phyloP scores from a whole-genome alignment of 2,329 filamentous ascomycete genomes.

The Ascochyta rabiei region DNA sequence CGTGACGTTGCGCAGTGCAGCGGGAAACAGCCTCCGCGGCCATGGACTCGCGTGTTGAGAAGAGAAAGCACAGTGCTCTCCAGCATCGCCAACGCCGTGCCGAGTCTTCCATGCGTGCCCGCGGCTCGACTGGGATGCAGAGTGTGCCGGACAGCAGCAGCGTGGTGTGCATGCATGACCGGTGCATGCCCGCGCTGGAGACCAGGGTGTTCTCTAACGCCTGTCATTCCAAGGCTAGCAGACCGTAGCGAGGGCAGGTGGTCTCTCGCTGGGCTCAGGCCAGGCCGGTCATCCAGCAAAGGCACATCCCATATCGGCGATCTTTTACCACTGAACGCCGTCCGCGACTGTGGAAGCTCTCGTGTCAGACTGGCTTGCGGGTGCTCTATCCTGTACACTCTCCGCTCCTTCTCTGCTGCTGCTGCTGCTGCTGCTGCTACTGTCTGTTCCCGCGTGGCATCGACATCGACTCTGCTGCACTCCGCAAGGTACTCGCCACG shows the following conservation, averaged over 20 bases:
- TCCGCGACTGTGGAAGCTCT: slow-evolving; percentile 3
- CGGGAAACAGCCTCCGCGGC: no score
- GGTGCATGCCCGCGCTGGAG: slow-evolving; percentile 4
- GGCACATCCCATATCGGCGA: slow-evolving; percentile 4
- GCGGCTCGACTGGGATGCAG: slow-evolving; percentile 8
- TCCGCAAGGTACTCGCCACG: slow-evolving; percentile 1
- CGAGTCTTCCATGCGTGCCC: slow-evolving; percentile 14
- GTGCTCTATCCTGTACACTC: neutral
- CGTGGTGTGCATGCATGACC: neutral
- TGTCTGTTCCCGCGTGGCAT: neutral
- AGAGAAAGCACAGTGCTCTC: neutral
- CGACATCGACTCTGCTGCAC: neutral
- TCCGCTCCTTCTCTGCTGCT: slow-evolving; percentile 1
- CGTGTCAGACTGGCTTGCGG: neutral
- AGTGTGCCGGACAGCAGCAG: slow-evolving; percentile 3
- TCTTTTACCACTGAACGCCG: slow-evolving; percentile 10
- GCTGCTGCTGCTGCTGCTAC: neutral
- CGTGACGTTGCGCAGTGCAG: slow-evolving; percentile 1
- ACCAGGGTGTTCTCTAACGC: slow-evolving; percentile 10
- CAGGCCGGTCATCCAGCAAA: neutral
- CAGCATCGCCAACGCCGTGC: slow-evolving; percentile 3
- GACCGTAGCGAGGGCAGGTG: slow-evolving; percentile 15
- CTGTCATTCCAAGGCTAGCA: slow-evolving; percentile 14
- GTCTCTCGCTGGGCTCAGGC: slow-evolving; percentile 11
- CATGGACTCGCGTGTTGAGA: neutral